Percentiles rank a stretch among this genome's conserved stretches.
These are phyloP conservation scores for Inga laurina DNA, from an alignment of 306 rosid genomes.

Conservation along the genomic window DNA sequence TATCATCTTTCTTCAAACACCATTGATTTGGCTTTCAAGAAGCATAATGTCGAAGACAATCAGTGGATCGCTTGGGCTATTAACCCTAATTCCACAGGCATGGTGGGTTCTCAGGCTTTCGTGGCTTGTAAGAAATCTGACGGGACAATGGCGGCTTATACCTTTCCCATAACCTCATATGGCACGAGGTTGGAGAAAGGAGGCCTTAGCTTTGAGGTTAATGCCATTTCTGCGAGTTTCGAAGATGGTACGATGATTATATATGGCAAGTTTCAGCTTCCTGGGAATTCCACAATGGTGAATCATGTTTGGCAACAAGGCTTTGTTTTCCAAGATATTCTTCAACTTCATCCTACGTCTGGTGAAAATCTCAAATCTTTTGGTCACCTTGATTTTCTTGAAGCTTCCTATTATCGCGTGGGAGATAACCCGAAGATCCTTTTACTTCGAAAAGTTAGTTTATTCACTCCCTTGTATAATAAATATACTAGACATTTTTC, in stretches of 20 bases:
- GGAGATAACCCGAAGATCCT: not conserved
- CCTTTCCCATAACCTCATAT: slow-evolving; percentile 31
- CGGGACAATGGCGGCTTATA: slow-evolving; percentile 21
- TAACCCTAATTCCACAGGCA: slow-evolving; percentile 45
- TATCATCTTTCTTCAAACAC: slow-evolving; percentile 22
- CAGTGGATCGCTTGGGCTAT: slow-evolving; percentile 55
- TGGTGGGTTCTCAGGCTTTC: slow-evolving; percentile 49
- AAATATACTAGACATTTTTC: too few species aligned
- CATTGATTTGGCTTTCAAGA: slow-evolving; percentile 39
- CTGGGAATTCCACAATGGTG: not conserved
- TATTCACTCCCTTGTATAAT: not conserved
- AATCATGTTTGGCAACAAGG: slow-evolving; percentile 50
- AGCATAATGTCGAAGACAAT: not conserved
- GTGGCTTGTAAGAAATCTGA: slow-evolving; percentile 8
- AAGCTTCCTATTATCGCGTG: not conserved
- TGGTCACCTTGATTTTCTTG: slow-evolving; percentile 23
- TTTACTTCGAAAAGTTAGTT: slow-evolving; percentile 12
- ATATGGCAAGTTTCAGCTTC: slow-evolving; percentile 31
- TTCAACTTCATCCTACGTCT: not conserved
- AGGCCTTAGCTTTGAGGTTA: slow-evolving; percentile 29
- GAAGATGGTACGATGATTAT: not conserved
- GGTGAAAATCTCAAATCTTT: slow-evolving; percentile 10
- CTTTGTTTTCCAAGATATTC: slow-evolving; percentile 3
- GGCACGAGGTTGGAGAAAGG: slow-evolving; percentile 18
- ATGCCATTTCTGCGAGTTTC: slow-evolving; percentile 11